A percentile compares a stretch with the other conserved stretches of the same genome.
Conservation (phyloP, 306 rosid species). For the Lablab purpureus region DNA sequence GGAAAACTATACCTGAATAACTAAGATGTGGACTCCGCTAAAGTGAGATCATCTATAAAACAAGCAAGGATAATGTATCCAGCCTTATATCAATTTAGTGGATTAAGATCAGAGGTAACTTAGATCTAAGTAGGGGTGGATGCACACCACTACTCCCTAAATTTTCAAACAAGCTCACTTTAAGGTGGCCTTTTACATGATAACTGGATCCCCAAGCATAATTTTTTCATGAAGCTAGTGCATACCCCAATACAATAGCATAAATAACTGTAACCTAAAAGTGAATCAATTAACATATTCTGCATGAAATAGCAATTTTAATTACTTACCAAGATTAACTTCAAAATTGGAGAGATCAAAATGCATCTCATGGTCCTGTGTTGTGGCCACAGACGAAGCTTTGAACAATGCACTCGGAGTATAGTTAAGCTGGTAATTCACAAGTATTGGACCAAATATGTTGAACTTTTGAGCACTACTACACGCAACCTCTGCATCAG, state of each 20-base stretch:
- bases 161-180: conserved; percentile 15
- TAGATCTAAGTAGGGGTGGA: not conserved
- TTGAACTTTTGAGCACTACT: conserved; percentile 90
- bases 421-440: conserved; percentile 86
- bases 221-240: not conserved
- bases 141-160: not conserved
- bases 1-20: conserved; percentile 6
- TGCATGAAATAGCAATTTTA: conserved; percentile 14
- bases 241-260: conserved; percentile 22
- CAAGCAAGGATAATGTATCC: not conserved
- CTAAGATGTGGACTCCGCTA: not conserved
- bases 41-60: conserved; percentile 3
- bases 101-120: conserved; percentile 8
- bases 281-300: conserved; percentile 34
- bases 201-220: not conserved
- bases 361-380: conserved; percentile 88
- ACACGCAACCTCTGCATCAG: conserved; percentile 89
- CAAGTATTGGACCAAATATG: conserved; percentile 80
- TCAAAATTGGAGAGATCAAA: conserved; percentile 78
- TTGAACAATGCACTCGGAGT: conserved; percentile 75
- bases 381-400: conserved; percentile 63
- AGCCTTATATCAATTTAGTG: conserved; percentile 8
- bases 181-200: conserved; percentile 2
- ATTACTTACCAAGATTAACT: conserved; percentile 60
- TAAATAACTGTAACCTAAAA: not conserved